phyloP scores from a whole-genome alignment of 495 filamentous ascomycete genomes.

The Daldinia loculata region DNA sequence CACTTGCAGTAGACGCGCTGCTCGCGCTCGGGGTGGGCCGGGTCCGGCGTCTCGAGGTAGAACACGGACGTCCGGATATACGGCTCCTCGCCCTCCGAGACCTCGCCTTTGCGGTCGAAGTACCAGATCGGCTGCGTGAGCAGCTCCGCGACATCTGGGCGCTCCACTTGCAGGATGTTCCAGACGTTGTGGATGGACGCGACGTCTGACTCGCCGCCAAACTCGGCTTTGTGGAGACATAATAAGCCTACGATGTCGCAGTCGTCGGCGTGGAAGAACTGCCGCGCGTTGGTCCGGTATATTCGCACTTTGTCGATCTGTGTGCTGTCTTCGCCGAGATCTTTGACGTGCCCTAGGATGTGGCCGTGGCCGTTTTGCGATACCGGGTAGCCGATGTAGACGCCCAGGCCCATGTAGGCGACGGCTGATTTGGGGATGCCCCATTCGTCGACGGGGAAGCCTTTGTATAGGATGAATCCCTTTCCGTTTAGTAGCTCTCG shows the following conservation, averaged over 20 bases:
- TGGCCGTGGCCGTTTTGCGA: slow-evolving; percentile 89
- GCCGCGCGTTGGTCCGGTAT: slow-evolving; percentile 86
- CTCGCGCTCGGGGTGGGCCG: slow-evolving; percentile 42
- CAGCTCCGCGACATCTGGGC: slow-evolving; percentile 79
- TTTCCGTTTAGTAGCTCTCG: slow-evolving; percentile 82
- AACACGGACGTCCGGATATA: slow-evolving; percentile 78
- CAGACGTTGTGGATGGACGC: slow-evolving; percentile 82
- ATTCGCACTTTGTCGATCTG: slow-evolving; percentile 86
- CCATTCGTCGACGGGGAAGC: slow-evolving; percentile 80
- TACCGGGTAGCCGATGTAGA: slow-evolving; percentile 84
- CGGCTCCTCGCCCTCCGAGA: slow-evolving; percentile 73
- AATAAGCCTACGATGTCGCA: slow-evolving; percentile 85
- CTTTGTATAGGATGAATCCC: slow-evolving; percentile 90
- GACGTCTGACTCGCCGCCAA: slow-evolving; percentile 87
- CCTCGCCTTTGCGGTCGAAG: slow-evolving; percentile 93
- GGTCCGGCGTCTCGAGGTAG: slow-evolving; percentile 68
- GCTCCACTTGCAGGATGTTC: slow-evolving; percentile 77
- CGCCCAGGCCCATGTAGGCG: slow-evolving; percentile 91
- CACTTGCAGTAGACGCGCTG: slow-evolving; percentile 67
- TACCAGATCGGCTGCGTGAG: slow-evolving; percentile 86
- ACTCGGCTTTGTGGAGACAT: slow-evolving; percentile 78
- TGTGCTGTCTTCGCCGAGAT: slow-evolving; percentile 82
- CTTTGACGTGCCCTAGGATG: slow-evolving; percentile 90
- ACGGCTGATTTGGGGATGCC: slow-evolving; percentile 80
- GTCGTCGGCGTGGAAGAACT: slow-evolving; percentile 83